Base-by-base conservation (phyloP, 208 protist species). In the Crithidia expoeki region DNA sequence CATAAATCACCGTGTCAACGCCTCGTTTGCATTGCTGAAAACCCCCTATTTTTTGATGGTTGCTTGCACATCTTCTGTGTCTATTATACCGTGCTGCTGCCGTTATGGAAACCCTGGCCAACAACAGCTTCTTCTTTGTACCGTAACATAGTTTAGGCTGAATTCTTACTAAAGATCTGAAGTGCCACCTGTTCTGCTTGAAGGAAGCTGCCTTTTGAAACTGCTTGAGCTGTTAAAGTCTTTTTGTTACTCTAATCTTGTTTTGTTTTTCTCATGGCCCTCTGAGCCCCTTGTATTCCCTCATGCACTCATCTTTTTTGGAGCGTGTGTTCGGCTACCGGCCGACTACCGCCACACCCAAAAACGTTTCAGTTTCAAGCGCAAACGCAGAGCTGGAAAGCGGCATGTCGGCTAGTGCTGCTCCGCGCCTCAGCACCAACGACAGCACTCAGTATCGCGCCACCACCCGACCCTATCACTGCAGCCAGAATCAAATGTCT, bases 391-490 rank as follows among this genome's bases (percentile, higher is more conserved):
- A 51, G 1, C 25, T 5, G 16, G 40, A 58, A 5, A 50, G 9
- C 3, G 51, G 50, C 28, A 27, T 49, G 4, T 47, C 62, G 3
- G 62, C 10, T 46, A 55, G 60, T 25, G 60, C 60, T 7, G 60
- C 60, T 2, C 60, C 60, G 12, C 60, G 60, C 0, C 60, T 66
- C 10, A 16, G 60, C 46, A 33, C 38, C 0, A 46, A 34, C 32
- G 60, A 47, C 56, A 76, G 72, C 40, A 52, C 72, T 1, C 63
- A 66, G 47, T 66, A 71, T 57, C 57, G 52, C 30, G 72, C 72
- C 27, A 49, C 50, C 17, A 71, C 56, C 2, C 51, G 72, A 1
- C 76, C 76, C 23, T 81, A 81, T 34, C 76, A 74, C 59, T 76
- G 68, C 60, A 81, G 76, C 36, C 63, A 72, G 30, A 68, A 49